Base-by-base conservation (phyloP, 2,329 filamentous ascomycete species). In the Orbilia quercus region DNA sequence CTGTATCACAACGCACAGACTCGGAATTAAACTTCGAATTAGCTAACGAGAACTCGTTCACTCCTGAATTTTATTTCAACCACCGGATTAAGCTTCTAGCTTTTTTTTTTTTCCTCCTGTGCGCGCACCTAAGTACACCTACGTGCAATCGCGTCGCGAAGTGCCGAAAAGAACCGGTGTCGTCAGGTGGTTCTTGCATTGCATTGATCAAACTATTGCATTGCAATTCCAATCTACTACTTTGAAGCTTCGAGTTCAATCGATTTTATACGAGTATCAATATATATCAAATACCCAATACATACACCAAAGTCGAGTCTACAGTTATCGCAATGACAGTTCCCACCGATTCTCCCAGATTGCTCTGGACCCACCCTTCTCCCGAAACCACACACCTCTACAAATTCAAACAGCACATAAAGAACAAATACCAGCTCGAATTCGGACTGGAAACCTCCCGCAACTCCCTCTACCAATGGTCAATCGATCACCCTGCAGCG, bases 391-490 rank as follows among this genome's bases (percentile, higher is more conserved):
- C 77, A 18, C 60, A 75, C 40, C 71, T 77, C 31, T 60, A 77
- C 64, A 62, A 58, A 36, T 78, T 78, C 75, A 77, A 77, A 63
- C 20, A 66, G 36, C 53, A 75, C 57, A 75, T 78, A 51, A 59
- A 75, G 16, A 40, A 74, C 31, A 76, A 76, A 59, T 75, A 77
- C 75, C 91, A 90, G 80, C 79, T 85, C 74, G 90, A 89, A 77
- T 86, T 93, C 78, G 81, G 82, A 9, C 80, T 92, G 64, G 79
- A 83, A 20, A 83, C 95, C 50, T 79, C 84, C 16, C 87, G 84
- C 75, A 82, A 88, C 18, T 87, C 87, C n/a, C 85, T 98, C 7
- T 90, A 94, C 82, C 82, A 86, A 79, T 98, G 94, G 94, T 96
- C 92, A 76, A 85, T 95, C 75, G 86, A 89, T 6, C 84, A 94